Evolutionary conservation across 2,329 filamentous ascomycete genomes (phyloP), one percentile per base, ranked within the genome.

Genomic region (Zymoseptoria tritici): DNA sequence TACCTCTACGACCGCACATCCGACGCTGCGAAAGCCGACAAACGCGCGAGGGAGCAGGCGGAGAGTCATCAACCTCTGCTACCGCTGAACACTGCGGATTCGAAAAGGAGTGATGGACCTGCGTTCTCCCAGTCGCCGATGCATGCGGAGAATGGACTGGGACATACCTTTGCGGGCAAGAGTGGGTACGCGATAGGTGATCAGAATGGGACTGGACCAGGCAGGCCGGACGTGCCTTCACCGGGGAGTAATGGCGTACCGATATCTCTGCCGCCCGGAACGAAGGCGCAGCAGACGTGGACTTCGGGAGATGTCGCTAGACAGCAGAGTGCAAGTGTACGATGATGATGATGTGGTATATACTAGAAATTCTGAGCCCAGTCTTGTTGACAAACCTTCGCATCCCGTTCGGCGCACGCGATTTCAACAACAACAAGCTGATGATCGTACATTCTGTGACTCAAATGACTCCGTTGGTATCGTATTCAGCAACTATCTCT

Each of bases 1-100:
- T 99, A 97, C 73, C 83, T 99, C 49, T 99, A 99, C 75, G 94
- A 99, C 75, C 87, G 94, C 61, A 96, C 91, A 19, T 92, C 86
- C 70, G 88, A 95, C 71, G 88, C 88, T 66, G 91, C 90, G 70
- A 92, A 92, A 72, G 91, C 90, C 36, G 92, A 97, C 72, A 86
- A 88, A 66, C 87, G 87, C 65, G 91, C 90, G 3, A 80, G 80
- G 60, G 75, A 79, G 7, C 75, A 82, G 66, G 83, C 86, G 68
- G 83, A 90, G 70, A 81, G 81, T 20, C 78, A 79, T 36, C 79
- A 82, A 9, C 79, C 86, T 1, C 74, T 96, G 16, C 78, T 96
- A 26, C 91, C 91, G 0, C 76, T 92, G 1, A 77, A 68, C 54
- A 21, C 74, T 62, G 62, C 60, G n/a, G 70, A 73, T 56, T 56